Evolutionary conservation across 345 rosid species (phyloP).

Genomic region (Ricinus communis): DNA sequence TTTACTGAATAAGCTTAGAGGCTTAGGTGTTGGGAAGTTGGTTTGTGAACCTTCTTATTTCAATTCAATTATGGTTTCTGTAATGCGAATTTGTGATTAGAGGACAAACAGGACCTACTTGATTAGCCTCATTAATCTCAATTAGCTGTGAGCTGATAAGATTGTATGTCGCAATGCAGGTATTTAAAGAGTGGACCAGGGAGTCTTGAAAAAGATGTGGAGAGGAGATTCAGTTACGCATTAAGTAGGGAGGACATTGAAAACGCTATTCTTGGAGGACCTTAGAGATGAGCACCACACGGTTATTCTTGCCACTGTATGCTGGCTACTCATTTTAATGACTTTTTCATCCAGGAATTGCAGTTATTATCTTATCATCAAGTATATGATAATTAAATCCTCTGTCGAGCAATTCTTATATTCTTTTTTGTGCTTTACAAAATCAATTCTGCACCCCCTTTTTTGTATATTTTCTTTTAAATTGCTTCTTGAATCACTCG

Average conservation of each 20-base stretch:
- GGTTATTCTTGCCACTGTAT: background rate
- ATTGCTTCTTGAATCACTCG: too few relatives aligned
- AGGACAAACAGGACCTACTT: background rate
- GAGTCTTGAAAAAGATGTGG: slow-evolving; percentile 82
- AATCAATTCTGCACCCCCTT: background rate
- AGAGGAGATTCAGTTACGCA: slow-evolving; percentile 94
- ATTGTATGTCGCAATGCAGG: slow-evolving; percentile 41
- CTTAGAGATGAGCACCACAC: slow-evolving; percentile 32
- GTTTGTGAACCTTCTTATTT: too few relatives aligned
- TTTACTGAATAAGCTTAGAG: background rate
- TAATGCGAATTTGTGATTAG: background rate
- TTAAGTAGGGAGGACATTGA: slow-evolving; percentile 89
- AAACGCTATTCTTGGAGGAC: slow-evolving; percentile 95
- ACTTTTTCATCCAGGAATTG: background rate
- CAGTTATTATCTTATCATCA: background rate
- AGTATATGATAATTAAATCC: background rate
- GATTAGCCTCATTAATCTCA: background rate
- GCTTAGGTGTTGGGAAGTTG: too few relatives aligned
- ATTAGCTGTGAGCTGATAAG: background rate
- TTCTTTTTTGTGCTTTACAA: background rate
- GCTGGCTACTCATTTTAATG: background rate
- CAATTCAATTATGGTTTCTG: background rate
- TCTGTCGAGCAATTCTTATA: too few relatives aligned
- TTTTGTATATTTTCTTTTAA: too few relatives aligned
- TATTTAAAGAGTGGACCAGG: slow-evolving; percentile 93